Base-by-base conservation (phyloP, 2,329 filamentous ascomycete species). In the Aspergillus fumigatus region DNA sequence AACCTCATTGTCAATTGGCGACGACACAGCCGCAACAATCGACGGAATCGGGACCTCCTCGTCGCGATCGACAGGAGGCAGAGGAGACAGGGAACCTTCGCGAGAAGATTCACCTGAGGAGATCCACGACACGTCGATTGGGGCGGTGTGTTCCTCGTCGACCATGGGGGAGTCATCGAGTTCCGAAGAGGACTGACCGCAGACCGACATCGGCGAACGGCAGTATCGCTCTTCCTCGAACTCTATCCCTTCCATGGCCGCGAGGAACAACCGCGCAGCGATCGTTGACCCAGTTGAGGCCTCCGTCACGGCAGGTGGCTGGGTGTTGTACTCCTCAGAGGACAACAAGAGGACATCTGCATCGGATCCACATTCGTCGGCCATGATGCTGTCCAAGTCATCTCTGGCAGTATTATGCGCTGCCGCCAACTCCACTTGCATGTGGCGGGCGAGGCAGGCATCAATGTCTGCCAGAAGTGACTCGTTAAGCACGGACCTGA, bases 1-100 rank as follows among this genome's bases (percentile, higher is more conserved):
- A 32, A 60, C 53, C 45, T 52, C 55, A 50, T 56, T 50, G 54
- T 56, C 60, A 49, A 53, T 56, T 45, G 38, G 26, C 43, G 43
- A 47, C 21, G 43, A 26, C 43, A 47, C 43, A 26, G 21, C 43
- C 43, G 23, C 43, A 47, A 47, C 43, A 47, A 47, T 25, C 21
- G 43, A 47, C 43, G 43, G 14, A 21, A 47, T 23, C 11, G 11
- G 43, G 43, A 47, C 21, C 19, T 47, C 43, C 43, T 47, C 43
- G 21, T 47, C 43, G 43, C 43, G 21, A 25, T 25, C 43, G 43
- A 47, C 21, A 23, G 43, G 23, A 14, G 43, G 14, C 11, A 23
- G 43, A 47, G 43, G 43, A 23, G 43, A 47, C 43, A 47, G 23
- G 23, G 43, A 47, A 47, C 21, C 21, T 47, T 47, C 43, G 19